These are phyloP conservation scores for Spirogloea muscicola DNA, from an alignment of 139 green algal genomes.

Conservation along the genomic window DNA sequence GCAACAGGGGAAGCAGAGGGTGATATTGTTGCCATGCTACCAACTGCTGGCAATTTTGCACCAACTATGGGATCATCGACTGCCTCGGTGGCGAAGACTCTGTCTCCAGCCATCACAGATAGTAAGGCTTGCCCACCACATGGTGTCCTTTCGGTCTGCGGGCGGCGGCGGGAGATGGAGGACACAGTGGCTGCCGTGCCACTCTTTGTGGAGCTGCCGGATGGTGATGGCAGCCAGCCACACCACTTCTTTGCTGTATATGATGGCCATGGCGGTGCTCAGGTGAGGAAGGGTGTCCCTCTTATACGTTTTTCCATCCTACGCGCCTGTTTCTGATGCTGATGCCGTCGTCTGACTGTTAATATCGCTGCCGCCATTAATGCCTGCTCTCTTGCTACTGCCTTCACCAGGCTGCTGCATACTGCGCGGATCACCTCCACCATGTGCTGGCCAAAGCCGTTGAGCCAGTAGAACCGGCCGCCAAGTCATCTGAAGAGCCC, in stretches of 20 bases:
- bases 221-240: not conserved
- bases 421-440: constrained; percentile 35
- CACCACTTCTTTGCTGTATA: constrained; percentile 40
- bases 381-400: not conserved
- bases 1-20: too few species aligned
- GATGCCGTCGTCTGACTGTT: too few species aligned
- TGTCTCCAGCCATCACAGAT: too few species aligned
- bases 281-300: constrained; percentile 7
- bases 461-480: not conserved
- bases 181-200: constrained; percentile 9
- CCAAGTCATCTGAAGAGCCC: not conserved
- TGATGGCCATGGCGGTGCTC: constrained; percentile 36
- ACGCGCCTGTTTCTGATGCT: not conserved
- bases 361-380: not conserved
- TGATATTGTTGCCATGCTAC: too few species aligned
- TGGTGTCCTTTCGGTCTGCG: constrained; percentile 8
- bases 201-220: not conserved
- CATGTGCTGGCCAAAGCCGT: constrained; percentile 34
- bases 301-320: not conserved
- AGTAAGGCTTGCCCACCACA: constrained; percentile 10
- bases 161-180: constrained; percentile 29
- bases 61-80: too few species aligned
- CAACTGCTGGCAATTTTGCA: too few species aligned
- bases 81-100: too few species aligned
- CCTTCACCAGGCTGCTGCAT: constrained; percentile 55